These are phyloP conservation scores for Phytophthora citricola DNA, from an alignment of 352 stramenopile genomes.

Conservation along the genomic window DNA sequence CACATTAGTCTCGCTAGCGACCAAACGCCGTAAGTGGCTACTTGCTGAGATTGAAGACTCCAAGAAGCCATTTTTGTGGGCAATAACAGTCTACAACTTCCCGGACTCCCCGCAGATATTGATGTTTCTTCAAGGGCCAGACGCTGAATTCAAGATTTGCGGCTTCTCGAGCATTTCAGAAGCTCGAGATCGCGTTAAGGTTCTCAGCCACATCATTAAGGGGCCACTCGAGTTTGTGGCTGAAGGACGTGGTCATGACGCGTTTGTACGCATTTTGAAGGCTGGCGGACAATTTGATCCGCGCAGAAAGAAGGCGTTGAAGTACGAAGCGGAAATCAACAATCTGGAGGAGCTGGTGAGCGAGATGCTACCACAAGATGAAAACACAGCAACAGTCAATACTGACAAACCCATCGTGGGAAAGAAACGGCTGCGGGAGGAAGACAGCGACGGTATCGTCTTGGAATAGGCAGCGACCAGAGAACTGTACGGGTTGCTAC, in stretches of 20 bases:
- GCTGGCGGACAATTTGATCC: neutral
- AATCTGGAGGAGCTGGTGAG: slow-evolving; percentile 2
- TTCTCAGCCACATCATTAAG: neutral
- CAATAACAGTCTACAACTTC: slow-evolving; percentile 1
- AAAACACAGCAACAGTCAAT: slow-evolving; percentile 1
- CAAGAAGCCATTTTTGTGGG: slow-evolving; percentile 6
- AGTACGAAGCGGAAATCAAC: slow-evolving; percentile 12
- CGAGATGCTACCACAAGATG: neutral
- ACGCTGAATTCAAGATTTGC: neutral
- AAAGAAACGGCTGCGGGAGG: slow-evolving; percentile 5
- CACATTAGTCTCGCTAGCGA: neutral
- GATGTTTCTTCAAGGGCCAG: slow-evolving; percentile 4
- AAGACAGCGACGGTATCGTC: neutral
- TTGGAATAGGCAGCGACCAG: neutral
- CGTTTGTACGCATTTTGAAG: slow-evolving; percentile 6
- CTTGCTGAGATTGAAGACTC: neutral
- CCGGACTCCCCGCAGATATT: neutral
- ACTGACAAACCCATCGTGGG: neutral
- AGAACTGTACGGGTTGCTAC: too few relatives aligned
- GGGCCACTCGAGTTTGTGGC: slow-evolving; percentile 3
- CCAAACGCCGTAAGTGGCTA: slow-evolving; percentile 10
- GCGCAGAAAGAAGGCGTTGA: neutral
- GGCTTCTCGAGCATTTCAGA: slow-evolving; percentile 6
- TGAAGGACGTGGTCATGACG: neutral
- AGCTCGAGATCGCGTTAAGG: neutral